Percentiles rank a stretch among this genome's conserved stretches.
Conservation (phyloP, 805 yeast genomes). For the Jamesozyma lodderae region DNA sequence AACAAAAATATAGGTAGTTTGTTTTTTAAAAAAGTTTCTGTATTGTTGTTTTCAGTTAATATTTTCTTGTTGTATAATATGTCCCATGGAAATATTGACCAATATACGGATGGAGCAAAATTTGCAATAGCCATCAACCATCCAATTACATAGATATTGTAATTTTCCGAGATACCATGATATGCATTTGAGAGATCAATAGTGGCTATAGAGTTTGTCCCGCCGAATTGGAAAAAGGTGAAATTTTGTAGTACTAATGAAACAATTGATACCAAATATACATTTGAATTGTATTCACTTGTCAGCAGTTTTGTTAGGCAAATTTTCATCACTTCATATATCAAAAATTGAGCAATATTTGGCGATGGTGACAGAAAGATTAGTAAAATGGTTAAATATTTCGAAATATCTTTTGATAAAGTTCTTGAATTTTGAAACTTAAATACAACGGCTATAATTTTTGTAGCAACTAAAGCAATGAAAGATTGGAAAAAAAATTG, state of each 20-base stretch:
- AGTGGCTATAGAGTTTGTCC: constrained; percentile 86
- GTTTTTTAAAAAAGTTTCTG: constrained; percentile 8
- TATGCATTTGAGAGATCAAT: constrained; percentile 87
- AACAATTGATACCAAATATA: constrained; percentile 8
- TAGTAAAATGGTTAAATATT: constrained; percentile 33
- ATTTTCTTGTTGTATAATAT: constrained; percentile 6
- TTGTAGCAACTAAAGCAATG: constrained; percentile 25
- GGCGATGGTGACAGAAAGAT: constrained; percentile 43
- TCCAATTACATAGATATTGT: constrained; percentile 65
- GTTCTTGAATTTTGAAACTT: constrained; percentile 3
- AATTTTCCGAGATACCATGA: constrained; percentile 65
- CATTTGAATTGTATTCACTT: constrained; percentile 6
- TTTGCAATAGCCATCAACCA: constrained; percentile 71
- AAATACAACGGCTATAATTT: constrained; percentile 21
- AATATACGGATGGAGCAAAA: constrained; percentile 77
- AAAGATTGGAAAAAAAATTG: constrained; percentile 30
- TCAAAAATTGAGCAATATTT: constrained; percentile 41
- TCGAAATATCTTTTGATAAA: constrained; percentile 10
- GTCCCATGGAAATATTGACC: constrained; percentile 42
- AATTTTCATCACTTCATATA: constrained; percentile 26
- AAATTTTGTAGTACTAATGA: constrained; percentile 57
- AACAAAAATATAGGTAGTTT: constrained; percentile 36
- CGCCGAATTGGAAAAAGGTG: constrained; percentile 79
- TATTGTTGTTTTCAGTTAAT: constrained; percentile 14
- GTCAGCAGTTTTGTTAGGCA: constrained; percentile 7